Base-by-base conservation (phyloP, 768 basidiomycete genomes). In the Psilocybe subaeruginosa region DNA sequence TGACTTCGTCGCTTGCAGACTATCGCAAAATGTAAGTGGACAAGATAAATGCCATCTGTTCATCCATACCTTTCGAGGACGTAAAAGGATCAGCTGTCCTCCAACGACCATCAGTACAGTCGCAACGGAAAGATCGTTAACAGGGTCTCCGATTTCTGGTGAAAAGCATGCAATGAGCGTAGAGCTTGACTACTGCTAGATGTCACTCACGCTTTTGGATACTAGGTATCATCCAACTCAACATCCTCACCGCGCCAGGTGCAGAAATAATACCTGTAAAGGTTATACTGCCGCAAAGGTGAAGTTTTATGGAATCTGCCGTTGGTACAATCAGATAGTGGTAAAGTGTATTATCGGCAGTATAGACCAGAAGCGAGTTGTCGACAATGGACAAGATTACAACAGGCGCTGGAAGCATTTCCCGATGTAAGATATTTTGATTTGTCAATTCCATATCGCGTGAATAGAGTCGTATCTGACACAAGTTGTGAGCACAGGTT, bases 221-320 rank as follows among this genome's bases (percentile, higher is more conserved):
- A 60, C 82, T 80, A 0, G 97, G 97, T 58, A 99, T 92, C 87
- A 99, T 91, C 97, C 97, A 99, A 73, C 96, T 97, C 70, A 99
- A 76, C 66, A 91, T 91, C 62, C 95, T 80, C 2, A 99, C 96
- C 11, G 92, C 85, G 35, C 80, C 85, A 5, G 97, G 95, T 7
- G 85, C 84, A 11, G 87, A 84, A 51, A 99, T 92, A 54, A 99
- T 91, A 4, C 96, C 97, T 56, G 84, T 84, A 70, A 99, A 99
- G 16, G 89, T 91, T 70, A 99, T 99, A 67, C 93, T 97, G 7
- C 97, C 97, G 73, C 97, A 99, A 3, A 93, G 74, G 66, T 95
- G 90, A 43, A 99, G 78, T 72, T 88, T 90, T 73, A 97, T 95
- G 5, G 88, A 85, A 54, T 93, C 90, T 8, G 84, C 75, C 0